phyloP scores from a whole-genome alignment of 2,329 filamentous ascomycete species.

The Fusarium anguioides region DNA sequence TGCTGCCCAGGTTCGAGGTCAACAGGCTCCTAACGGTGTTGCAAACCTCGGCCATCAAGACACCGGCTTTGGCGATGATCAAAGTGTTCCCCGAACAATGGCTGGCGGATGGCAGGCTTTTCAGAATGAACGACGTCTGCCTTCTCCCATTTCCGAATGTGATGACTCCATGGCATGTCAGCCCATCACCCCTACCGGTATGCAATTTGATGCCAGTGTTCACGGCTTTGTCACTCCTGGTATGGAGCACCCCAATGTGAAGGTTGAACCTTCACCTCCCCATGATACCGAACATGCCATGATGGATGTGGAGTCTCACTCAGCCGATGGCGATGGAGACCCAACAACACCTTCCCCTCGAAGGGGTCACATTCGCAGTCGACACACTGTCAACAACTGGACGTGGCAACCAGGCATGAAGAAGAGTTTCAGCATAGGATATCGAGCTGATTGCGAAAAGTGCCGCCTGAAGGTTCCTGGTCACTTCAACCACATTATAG shows the following conservation, averaged over 20 bases:
- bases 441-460: slow-evolving; percentile 81
- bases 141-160: slow-evolving; percentile 69
- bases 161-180: slow-evolving; percentile 60
- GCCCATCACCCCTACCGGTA: slow-evolving; percentile 46
- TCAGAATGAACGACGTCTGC: slow-evolving; percentile 65
- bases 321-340: slow-evolving; percentile 50
- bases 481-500: slow-evolving; percentile 83
- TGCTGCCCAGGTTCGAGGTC: slow-evolving; percentile 65
- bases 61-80: slow-evolving; percentile 54
- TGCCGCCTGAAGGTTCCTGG: slow-evolving; percentile 79
- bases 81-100: slow-evolving; percentile 62
- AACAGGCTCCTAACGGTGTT: slow-evolving; percentile 56
- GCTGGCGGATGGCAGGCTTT: slow-evolving; percentile 63
- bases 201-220: slow-evolving; percentile 50
- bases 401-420: slow-evolving; percentile 73
- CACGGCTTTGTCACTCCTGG: slow-evolving; percentile 49
- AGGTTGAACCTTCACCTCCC: slow-evolving; percentile 40
- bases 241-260: slow-evolving; percentile 27
- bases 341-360: slow-evolving; percentile 60
- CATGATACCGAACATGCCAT: slow-evolving; percentile 56
- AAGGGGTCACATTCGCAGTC: slow-evolving; percentile 67
- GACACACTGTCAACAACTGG: slow-evolving; percentile 70
- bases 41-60: slow-evolving; percentile 56
- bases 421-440: slow-evolving; percentile 81
- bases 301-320: slow-evolving; percentile 51